phyloP scores from a whole-genome alignment of 1,284 basidiomycete species.

The Mycena citricolor region DNA sequence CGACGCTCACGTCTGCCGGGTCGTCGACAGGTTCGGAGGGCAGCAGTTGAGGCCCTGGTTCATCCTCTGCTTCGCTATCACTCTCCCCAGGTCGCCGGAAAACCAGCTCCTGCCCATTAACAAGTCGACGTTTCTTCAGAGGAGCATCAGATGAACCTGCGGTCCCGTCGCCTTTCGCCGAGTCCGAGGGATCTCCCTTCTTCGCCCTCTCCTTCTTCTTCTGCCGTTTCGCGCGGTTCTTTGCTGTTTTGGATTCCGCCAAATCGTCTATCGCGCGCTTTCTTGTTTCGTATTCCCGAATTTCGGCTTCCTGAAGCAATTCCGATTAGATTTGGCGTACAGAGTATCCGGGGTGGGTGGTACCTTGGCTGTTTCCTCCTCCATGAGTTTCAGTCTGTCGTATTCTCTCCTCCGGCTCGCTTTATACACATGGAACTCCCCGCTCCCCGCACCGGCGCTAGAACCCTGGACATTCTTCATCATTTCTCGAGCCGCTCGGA shows the following conservation, averaged over 20 bases:
- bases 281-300: conserved; percentile 65
- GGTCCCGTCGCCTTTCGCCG: conserved; percentile 15
- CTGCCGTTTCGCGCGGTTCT: conserved; percentile 87
- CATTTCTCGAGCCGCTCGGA: conserved; percentile 86
- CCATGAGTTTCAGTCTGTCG: conserved; percentile 89
- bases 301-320: conserved; percentile 69
- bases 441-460: conserved; percentile 89
- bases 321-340: too few species aligned
- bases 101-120: conserved; percentile 59
- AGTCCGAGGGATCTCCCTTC: conserved; percentile 35
- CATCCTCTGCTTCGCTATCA: conserved; percentile 36
- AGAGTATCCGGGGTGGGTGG: conserved; percentile 15
- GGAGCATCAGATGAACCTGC: conserved; percentile 31
- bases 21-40: conserved; percentile 11
- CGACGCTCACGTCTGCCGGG: conserved; percentile 18
- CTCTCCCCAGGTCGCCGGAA: conserved; percentile 56
- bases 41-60: conserved; percentile 8
- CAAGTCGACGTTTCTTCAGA: conserved; percentile 48
- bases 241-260: conserved; percentile 85
- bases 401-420: conserved; percentile 92
- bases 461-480: conserved; percentile 99
- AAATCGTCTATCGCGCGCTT: conserved; percentile 62
- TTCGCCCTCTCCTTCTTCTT: conserved; percentile 82
- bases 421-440: conserved; percentile 99
- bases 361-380: conserved; percentile 80